These are phyloP conservation scores for Microcera coccophila DNA, from an alignment of 2,329 filamentous ascomycete species.

Conservation along the genomic window DNA sequence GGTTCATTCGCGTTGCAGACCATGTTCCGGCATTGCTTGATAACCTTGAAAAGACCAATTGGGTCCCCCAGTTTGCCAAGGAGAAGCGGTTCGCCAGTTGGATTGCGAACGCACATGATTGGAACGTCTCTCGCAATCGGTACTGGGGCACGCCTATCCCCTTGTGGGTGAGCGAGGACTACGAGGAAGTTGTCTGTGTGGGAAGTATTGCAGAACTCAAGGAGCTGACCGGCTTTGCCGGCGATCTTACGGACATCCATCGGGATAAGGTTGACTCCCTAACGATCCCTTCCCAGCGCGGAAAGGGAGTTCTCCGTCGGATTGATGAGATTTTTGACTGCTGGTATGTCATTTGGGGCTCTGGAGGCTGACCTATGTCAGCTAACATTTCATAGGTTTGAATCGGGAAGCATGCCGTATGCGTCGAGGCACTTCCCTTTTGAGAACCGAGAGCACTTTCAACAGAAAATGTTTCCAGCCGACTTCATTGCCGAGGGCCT, in stretches of 20 bases:
- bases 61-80: slow-evolving; percentile 88
- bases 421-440: slow-evolving; percentile 89
- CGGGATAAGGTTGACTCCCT: slow-evolving; percentile 91
- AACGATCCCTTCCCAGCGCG: slow-evolving; percentile 85
- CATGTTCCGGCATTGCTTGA: slow-evolving; percentile 85
- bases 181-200: slow-evolving; percentile 80
- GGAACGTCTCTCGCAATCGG: slow-evolving; percentile 90
- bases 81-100: slow-evolving; percentile 87
- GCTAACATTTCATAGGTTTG: slow-evolving; percentile 54
- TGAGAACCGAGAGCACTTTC: slow-evolving; percentile 75
- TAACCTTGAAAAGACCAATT: slow-evolving; percentile 84
- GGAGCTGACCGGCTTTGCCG: slow-evolving; percentile 78
- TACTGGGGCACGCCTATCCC: slow-evolving; percentile 96
- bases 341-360: slow-evolving; percentile 43
- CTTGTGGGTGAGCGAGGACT: slow-evolving; percentile 86
- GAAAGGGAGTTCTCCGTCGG: slow-evolving; percentile 74
- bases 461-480: slow-evolving; percentile 73
- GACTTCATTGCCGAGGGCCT: slow-evolving; percentile 93
- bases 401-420: slow-evolving; percentile 94
- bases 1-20: slow-evolving; percentile 86
- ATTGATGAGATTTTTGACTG: slow-evolving; percentile 92
- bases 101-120: slow-evolving; percentile 87
- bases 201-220: slow-evolving; percentile 82
- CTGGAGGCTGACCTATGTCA: background rate
- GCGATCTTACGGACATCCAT: slow-evolving; percentile 81